Conservation (phyloP, 225 moss, liverwort and hornwort species). For the Neckera pumila region DNA sequence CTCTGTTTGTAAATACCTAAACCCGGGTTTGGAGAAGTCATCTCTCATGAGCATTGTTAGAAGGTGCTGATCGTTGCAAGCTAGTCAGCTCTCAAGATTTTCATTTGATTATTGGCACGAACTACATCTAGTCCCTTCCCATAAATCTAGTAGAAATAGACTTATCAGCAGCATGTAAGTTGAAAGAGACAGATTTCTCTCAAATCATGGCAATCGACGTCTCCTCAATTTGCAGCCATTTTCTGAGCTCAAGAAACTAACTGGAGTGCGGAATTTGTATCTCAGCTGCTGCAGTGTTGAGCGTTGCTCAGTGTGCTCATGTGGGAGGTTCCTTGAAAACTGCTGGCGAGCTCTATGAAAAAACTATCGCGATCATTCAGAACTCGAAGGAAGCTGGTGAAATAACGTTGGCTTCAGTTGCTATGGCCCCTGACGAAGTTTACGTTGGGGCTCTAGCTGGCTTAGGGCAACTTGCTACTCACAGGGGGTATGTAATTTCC, state of each 20-base stretch:
- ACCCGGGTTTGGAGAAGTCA: neutral
- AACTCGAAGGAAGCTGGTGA: slow-evolving; percentile 30
- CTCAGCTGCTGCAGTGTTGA: slow-evolving; percentile 71
- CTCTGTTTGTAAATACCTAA: neutral
- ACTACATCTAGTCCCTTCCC: neutral
- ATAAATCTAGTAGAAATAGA: neutral
- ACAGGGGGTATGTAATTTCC: slow-evolving; percentile 36
- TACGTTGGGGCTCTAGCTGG: slow-evolving; percentile 67
- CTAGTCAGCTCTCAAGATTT: neutral
- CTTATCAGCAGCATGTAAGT: neutral
- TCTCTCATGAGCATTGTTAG: neutral
- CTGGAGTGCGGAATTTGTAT: neutral
- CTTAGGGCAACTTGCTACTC: slow-evolving; percentile 70
- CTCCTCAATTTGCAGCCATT: neutral
- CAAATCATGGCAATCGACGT: neutral
- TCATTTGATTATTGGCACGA: neutral
- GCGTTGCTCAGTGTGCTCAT: slow-evolving; percentile 80
- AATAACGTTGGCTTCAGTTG: slow-evolving; percentile 52
- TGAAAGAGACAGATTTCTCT: neutral
- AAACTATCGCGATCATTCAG: slow-evolving; percentile 40
- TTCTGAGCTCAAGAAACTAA: slow-evolving; percentile 1
- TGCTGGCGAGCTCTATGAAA: slow-evolving; percentile 72
- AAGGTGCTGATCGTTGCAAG: neutral
- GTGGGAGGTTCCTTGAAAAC: slow-evolving; percentile 52
- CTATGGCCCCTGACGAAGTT: slow-evolving; percentile 72